Evolutionary conservation across 169 alveolate genomes (phyloP), one percentile per base, ranked within the genome.

Genomic region (Plasmodium vinckei): DNA sequence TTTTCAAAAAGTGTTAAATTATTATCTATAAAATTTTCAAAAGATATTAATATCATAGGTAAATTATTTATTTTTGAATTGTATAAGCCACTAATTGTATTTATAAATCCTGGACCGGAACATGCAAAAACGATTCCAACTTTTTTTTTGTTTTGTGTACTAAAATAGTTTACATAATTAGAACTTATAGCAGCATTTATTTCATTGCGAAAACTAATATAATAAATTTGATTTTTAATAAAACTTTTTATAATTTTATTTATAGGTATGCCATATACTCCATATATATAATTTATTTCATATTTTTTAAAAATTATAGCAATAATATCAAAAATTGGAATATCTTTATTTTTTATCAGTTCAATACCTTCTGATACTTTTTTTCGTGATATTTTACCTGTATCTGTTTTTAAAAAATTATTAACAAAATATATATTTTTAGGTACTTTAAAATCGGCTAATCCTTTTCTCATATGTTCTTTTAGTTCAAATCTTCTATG

Each of bases 31-130:
- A 51, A 67, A 67, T 82, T 82, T 42, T 82, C 90, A 44, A 82
- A 82, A 46, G 68, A 67, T 53, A 82, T 82, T 10, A 60, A 56
- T 57, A 82, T 13, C 73, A 82, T 68, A 33, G 90, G 90, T 10
- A 82, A 82, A 25, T 61, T 56, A 51, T 82, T 82, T 46, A 82
- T 51, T 61, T 47, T 82, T 13, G 90, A 71, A 46, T 82, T 82
- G 59, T 82, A 82, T 15, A 82, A 54, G 1, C 90, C 90, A 54
- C 84, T 70, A 25, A 82, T 59, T 7, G 90, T 70, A 67, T 82
- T 82, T 27, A 82, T 71, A 65, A 82, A 82, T 82, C 72, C 90
- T 17, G 90, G 90, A 17, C 90, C 90, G 19, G 90, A 82, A 19
- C 90, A 82, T 9, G 84, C 68, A 19, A 82, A 47, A 13, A 82